A percentile compares a stretch with the other conserved stretches of the same genome.
phyloP scores from a whole-genome alignment of 345 rosid species.

The Erucastrum elatum region DNA sequence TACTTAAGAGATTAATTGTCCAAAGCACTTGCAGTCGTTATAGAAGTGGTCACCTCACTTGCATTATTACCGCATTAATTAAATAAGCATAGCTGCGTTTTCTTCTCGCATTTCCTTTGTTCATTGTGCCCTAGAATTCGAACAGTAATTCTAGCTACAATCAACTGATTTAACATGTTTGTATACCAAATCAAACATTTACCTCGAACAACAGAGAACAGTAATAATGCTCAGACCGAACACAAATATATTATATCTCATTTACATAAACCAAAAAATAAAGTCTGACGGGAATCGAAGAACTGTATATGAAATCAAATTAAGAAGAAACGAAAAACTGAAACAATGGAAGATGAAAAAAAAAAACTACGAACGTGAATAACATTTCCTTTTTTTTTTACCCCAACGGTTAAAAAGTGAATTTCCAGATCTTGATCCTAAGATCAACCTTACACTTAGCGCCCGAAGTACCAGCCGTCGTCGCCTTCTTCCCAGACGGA shows the following conservation, averaged over 20 bases:
- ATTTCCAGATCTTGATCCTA: slow-evolving; percentile 89
- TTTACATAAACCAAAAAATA: slow-evolving; percentile 31
- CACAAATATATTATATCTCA: slow-evolving; percentile 23
- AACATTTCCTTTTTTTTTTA: not conserved
- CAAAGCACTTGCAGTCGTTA: not conserved
- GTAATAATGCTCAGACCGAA: not conserved
- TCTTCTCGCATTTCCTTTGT: not conserved
- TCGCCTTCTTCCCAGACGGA: slow-evolving; percentile 63
- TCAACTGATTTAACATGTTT: not conserved
- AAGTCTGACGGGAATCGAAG: slow-evolving; percentile 13
- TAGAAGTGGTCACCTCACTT: slow-evolving; percentile 1
- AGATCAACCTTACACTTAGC: slow-evolving; percentile 80
- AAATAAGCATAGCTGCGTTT: not conserved
- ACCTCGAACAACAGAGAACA: not conserved
- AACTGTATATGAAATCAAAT: slow-evolving; percentile 29
- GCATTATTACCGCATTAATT: slow-evolving; percentile 17
- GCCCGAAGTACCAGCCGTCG: slow-evolving; percentile 55
- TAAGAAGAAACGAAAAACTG: not conserved
- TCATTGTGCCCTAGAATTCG: not conserved
- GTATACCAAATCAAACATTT: not conserved
- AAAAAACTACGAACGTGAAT: not conserved
- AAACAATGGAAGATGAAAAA: slow-evolving; percentile 19
- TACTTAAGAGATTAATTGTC: not conserved
- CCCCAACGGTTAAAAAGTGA: slow-evolving; percentile 46
- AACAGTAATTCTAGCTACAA: not conserved